Base-by-base conservation (phyloP, 306 rosid species). In the Arachis stenosperma region DNA sequence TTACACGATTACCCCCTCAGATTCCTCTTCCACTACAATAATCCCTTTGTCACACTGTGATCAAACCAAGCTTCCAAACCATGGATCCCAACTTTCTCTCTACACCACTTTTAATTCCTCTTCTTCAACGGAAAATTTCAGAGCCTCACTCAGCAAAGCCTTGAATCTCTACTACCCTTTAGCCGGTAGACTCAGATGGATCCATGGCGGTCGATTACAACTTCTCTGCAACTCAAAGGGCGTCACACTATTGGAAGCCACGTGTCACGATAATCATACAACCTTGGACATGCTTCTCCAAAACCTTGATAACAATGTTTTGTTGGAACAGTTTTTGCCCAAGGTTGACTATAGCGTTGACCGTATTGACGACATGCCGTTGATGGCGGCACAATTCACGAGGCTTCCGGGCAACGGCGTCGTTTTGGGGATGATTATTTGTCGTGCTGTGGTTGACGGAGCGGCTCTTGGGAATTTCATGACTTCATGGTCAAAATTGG, bases 151-250 rank as follows among this genome's bases (percentile, higher is more conserved):
- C 66, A 44, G 59, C 74, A 59, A 63, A 71, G 36, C 75, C 2
- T 17, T 83, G 57, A 37, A 39, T 29, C 55, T 71, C 53, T 79
- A 15, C 63, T 69, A 72, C 44, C 82, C 84, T 42, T 33, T 83
- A 0, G 76, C 87, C 0, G 84, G 77, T 36, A 53, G 87, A 17
- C 27, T 83, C 6, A 0, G 5, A 27, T 15, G 50, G 6, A 48
- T 8, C 72, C 60, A 36, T 0, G 73, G 66, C 3, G 76, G 76
- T 7, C 67, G 69, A 42, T n/a, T 14, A 3, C 17, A 68, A 3
- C 77, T 83, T 22, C 80, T 56, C 7, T 76, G 84, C 74, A 71
- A 56, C 69, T 37, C 76, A 30, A 55, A 55, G 12, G 87, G 87
- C 6, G 84, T 41, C 0, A 13, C 1, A 0, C 69, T 83, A 41